Evolutionary conservation across 1,284 basidiomycete species (phyloP).

Genomic region (Papiliotrema nemorosa): DNA sequence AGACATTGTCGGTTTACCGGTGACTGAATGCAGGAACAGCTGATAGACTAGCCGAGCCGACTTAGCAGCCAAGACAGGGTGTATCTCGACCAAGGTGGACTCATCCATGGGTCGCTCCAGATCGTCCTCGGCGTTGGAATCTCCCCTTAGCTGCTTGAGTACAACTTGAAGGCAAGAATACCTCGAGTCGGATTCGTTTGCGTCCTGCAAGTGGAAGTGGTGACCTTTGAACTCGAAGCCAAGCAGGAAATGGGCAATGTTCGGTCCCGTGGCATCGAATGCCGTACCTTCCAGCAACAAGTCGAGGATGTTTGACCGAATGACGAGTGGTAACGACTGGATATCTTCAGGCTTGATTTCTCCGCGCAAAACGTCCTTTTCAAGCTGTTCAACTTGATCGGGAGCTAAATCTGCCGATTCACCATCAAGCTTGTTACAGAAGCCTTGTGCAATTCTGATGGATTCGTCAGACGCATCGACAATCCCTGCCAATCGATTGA

Average conservation of each 20-base stretch:
- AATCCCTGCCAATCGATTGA: slow-evolving; percentile 67
- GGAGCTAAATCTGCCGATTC: slow-evolving; percentile 52
- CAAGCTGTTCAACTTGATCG: slow-evolving; percentile 35
- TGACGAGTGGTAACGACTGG: slow-evolving; percentile 53
- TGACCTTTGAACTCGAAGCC: slow-evolving; percentile 62
- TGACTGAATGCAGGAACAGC: slow-evolving; percentile 78
- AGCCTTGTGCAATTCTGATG: slow-evolving; percentile 77
- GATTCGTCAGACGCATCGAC: slow-evolving; percentile 81
- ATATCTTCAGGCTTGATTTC: slow-evolving; percentile 13
- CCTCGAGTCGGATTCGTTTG: slow-evolving; percentile 63
- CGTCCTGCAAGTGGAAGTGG: slow-evolving; percentile 50
- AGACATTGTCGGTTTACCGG: slow-evolving; percentile 75
- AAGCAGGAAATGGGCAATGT: slow-evolving; percentile 83
- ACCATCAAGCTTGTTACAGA: slow-evolving; percentile 64
- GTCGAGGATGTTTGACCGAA: slow-evolving; percentile 76
- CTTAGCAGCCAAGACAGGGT: slow-evolving; percentile 80
- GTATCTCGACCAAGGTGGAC: slow-evolving; percentile 59
- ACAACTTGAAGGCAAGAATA: slow-evolving; percentile 76
- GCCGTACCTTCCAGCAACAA: slow-evolving; percentile 77
- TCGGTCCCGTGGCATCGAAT: slow-evolving; percentile 66
- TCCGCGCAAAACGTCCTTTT: slow-evolving; percentile 23
- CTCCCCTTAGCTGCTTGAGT: slow-evolving; percentile 68
- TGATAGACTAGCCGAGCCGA: slow-evolving; percentile 80
- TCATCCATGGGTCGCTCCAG: slow-evolving; percentile 22
- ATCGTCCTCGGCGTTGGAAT: slow-evolving; percentile 58